A percentile compares a stretch with the other conserved stretches of the same genome.
phyloP scores from a whole-genome alignment of 1,139 yeast genomes.

The Arxiozyma slooffiae region DNA sequence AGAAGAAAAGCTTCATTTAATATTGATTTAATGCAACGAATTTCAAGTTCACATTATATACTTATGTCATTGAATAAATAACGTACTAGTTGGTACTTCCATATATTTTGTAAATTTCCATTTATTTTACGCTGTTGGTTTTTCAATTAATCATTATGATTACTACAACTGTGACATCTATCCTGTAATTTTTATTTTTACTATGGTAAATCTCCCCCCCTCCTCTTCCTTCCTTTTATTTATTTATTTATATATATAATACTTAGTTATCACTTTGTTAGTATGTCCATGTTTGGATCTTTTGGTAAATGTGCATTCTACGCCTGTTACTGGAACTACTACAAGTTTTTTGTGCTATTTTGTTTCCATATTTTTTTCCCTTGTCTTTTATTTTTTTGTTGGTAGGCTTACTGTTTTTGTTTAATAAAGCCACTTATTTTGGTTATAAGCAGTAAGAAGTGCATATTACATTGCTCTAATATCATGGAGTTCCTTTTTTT shows the following conservation, averaged over 20 bases:
- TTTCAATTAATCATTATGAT: no score
- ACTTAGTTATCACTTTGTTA: background rate
- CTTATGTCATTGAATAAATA: no score
- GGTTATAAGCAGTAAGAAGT: background rate
- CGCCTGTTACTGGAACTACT: conserved; percentile 2
- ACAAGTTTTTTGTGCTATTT: conserved; percentile 2
- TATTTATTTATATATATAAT: no score
- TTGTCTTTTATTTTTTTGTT: no score
- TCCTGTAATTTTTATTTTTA: background rate
- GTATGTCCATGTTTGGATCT: background rate
- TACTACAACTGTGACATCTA: background rate
- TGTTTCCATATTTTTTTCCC: no score
- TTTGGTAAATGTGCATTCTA: conserved; percentile 1
- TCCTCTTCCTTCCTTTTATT: no score
- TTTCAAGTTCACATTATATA: background rate
- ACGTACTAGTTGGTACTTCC: background rate
- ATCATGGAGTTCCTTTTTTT: background rate
- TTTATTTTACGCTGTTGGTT: background rate
- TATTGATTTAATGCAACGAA: background rate
- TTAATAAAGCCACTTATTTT: no score
- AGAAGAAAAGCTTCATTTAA: background rate
- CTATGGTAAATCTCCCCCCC: no score
- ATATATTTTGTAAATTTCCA: background rate
- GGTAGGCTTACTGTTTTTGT: no score
- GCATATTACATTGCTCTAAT: background rate